Conservation (phyloP, 768 basidiomycete species). For the Rhodosporidiobolus odoratus region DNA sequence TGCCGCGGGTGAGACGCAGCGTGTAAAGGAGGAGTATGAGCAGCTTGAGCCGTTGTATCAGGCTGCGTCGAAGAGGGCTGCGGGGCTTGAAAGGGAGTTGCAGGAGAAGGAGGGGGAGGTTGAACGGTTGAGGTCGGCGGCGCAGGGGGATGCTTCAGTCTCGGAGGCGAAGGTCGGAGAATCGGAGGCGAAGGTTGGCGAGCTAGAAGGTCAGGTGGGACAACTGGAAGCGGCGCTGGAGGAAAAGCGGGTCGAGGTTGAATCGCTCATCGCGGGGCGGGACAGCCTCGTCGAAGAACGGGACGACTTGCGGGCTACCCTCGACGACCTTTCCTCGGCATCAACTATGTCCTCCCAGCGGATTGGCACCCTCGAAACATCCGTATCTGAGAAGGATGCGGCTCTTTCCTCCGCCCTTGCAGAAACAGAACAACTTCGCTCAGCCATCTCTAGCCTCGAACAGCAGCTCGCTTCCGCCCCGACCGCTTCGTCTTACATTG, state of each 20-base stretch:
- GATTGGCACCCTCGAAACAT: constrained; percentile 45
- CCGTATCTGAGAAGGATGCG: constrained; percentile 53
- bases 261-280: not conserved
- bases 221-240: not conserved
- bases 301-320: too few species aligned
- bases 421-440: not conserved
- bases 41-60: not conserved
- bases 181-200: not conserved
- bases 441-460: too few species aligned
- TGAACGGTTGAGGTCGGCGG: too few species aligned
- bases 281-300: too few species aligned
- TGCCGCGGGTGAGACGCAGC: too few species aligned
- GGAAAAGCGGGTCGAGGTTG: constrained; percentile 50
- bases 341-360: not conserved
- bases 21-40: too few species aligned
- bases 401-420: constrained; percentile 46
- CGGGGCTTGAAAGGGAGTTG: not conserved
- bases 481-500: not conserved
- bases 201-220: not conserved
- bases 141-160: too few species aligned
- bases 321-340: not conserved
- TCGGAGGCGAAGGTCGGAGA: too few species aligned
- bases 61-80: not conserved
- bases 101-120: constrained; percentile 49
- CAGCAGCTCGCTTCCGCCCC: too few species aligned